A percentile compares a stretch with the other conserved stretches of the same genome.
Evolutionary conservation across 495 filamentous ascomycete genomes (phyloP).

Genomic region (Bathelium albidoporum): DNA sequence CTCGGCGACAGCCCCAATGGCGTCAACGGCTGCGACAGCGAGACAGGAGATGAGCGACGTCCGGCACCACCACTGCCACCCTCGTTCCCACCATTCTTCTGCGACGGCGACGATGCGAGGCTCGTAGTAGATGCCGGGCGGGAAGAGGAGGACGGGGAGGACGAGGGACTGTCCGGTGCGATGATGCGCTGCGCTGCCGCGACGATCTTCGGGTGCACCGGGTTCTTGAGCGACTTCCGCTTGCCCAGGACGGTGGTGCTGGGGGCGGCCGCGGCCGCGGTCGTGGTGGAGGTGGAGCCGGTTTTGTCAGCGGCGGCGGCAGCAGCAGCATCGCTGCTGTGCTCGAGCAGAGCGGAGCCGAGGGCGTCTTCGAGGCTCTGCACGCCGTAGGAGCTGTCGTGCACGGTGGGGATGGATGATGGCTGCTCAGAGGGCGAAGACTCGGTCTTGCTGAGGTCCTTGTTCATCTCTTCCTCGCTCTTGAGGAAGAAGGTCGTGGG

Average conservation of each 20-base stretch:
- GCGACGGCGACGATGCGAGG: slow-evolving; percentile 19
- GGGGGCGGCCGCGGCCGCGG: too few species aligned
- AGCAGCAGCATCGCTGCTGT: too few species aligned
- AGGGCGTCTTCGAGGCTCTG: slow-evolving; percentile 52
- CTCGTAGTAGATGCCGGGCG: too few species aligned
- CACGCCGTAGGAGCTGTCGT: slow-evolving; percentile 49
- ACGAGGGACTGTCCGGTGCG: slow-evolving; percentile 8
- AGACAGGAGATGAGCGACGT: slow-evolving; percentile 14
- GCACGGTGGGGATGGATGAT: slow-evolving; percentile 6
- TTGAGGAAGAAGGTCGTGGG: slow-evolving; percentile 32
- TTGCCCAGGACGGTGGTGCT: slow-evolving; percentile 9
- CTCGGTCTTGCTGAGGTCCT: slow-evolving; percentile 1
- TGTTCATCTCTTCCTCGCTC: slow-evolving; percentile 31
- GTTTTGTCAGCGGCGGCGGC: slow-evolving; percentile 11
- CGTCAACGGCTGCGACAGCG: slow-evolving; percentile 42
- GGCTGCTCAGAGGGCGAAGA: not conserved
- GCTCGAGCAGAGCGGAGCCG: slow-evolving; percentile 29
- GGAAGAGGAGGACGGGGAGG: not conserved
- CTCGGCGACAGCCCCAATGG: slow-evolving; percentile 43
- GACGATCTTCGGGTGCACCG: slow-evolving; percentile 16
- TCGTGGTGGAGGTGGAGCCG: not conserved
- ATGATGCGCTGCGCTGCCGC: slow-evolving; percentile 21
- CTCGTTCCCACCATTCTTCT: slow-evolving; percentile 11
- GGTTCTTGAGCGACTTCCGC: slow-evolving; percentile 17
- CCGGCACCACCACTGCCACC: too few species aligned